Evolutionary conservation across 2,329 filamentous ascomycete genomes (phyloP), one percentile per base, ranked within the genome.

Genomic region (Botrytis deweyae): DNA sequence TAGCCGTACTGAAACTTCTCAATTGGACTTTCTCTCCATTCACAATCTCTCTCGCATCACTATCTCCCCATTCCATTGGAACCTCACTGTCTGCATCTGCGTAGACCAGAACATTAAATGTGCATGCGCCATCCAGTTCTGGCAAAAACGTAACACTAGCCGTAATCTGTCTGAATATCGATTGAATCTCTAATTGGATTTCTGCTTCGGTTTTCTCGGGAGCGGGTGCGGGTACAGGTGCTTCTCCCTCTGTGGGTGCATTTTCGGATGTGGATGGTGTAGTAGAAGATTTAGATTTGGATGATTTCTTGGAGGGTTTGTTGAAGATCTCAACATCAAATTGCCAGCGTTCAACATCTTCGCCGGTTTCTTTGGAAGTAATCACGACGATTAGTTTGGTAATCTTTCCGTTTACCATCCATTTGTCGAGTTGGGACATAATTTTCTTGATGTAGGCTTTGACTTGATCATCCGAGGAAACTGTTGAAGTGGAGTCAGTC

Each of bases 371-470:
- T 84, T 98, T 98, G 86, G 93, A 93, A 46, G 95, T 98, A 78
- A 99, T 95, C 66, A 99, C 96, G 71, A 99, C 92, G 74, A 99
- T 95, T 20, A 99, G 90, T 84, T 97, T 98, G 70, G 93, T 97
- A 82, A 99, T 98, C 84, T 99, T 98, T 82, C 95, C 94, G 79
- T 92, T 93, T 71, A 94, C 88, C 94, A 98, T 98, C 96, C 96
- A 99, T 82, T 93, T 94, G 85, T 97, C 95, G 74, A 99, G 89
- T 84, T 99, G 96, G 42, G 91, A 91, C 95, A 98, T 99, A 85
- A 99, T 98, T 85, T 97, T 97, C 84, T 97, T 98, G 87, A 99
- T 97, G 85, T 99, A 99, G 46, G 95, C 94, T 84, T 97, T 97
- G 82, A 99, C 96, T 85, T 99, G 95, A 85, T 98, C 96, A 82